A percentile compares a stretch with the other conserved stretches of the same genome.
Evolutionary conservation across 1,139 yeast species (phyloP).

Genomic region (Suhomyces yuchorum): DNA sequence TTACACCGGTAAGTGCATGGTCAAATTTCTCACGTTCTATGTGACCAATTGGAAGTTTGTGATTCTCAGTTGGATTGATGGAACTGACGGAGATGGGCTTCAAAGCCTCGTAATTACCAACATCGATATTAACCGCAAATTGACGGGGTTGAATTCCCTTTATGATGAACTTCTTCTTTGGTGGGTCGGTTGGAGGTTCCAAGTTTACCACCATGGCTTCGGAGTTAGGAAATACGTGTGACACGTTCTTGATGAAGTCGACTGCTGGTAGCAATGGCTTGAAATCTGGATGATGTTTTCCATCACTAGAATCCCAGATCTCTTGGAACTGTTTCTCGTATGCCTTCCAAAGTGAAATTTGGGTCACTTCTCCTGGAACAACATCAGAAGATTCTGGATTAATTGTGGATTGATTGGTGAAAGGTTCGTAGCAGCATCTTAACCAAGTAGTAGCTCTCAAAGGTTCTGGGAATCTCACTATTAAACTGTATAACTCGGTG

Average conservation of each 20-base stretch:
- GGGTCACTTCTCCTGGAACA: conserved; percentile 80
- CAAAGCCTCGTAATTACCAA: conserved; percentile 50
- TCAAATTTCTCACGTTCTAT: conserved; percentile 39
- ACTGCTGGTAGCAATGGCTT: conserved; percentile 87
- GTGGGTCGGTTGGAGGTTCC: conserved; percentile 49
- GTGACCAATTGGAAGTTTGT: conserved; percentile 39
- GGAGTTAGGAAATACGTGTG: conserved; percentile 86
- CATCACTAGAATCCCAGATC: conserved; percentile 29
- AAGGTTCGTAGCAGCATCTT: conserved; percentile 84
- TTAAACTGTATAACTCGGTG: conserved; percentile 57
- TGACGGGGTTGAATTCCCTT: conserved; percentile 72
- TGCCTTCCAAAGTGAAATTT: conserved; percentile 93
- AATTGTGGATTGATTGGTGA: conserved; percentile 28
- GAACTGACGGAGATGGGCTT: conserved; percentile 21
- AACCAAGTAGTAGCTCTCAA: conserved; percentile 94
- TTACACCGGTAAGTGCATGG: conserved; percentile 27
- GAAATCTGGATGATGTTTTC: conserved; percentile 45
- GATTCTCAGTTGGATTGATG: conserved; percentile 18
- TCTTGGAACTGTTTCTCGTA: conserved; percentile 80
- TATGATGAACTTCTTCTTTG: conserved; percentile 77
- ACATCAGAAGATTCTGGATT: conserved; percentile 22
- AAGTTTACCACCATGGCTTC: conserved; percentile 87
- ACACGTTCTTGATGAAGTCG: conserved; percentile 92
- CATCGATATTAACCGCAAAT: conserved; percentile 45
- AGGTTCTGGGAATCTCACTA: conserved; percentile 77